Conservation (phyloP, 2,329 filamentous ascomycete species). For the Neonectria magnoliae region DNA sequence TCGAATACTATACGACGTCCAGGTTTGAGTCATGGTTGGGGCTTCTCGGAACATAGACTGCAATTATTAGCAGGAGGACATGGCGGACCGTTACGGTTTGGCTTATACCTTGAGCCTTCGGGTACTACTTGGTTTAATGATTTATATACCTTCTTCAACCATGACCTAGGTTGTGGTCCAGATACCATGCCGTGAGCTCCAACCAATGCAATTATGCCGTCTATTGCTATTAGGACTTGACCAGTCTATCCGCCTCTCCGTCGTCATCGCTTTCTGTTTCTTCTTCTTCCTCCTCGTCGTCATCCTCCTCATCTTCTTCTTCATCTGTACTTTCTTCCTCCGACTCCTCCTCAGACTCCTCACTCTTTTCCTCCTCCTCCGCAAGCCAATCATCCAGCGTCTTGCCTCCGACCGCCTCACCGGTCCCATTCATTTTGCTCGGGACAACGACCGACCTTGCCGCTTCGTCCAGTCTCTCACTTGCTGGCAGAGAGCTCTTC, state of each 20-base stretch:
- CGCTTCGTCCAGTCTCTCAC: constrained; percentile 71
- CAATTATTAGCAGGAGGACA: neutral
- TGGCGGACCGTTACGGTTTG: neutral
- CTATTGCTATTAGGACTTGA: constrained; percentile 48
- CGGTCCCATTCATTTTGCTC: constrained; percentile 60
- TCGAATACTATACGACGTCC: neutral
- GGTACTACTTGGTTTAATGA: neutral
- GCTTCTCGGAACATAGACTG: neutral
- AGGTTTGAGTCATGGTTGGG: neutral
- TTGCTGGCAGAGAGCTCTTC: constrained; percentile 62
- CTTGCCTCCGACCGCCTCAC: constrained; percentile 71
- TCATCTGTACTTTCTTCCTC: constrained; percentile 60
- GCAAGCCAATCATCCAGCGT: constrained; percentile 93
- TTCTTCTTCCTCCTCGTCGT: constrained; percentile 60
- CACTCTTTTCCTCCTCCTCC: constrained; percentile 71
- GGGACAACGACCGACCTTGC: constrained; percentile 48
- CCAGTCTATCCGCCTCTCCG: constrained; percentile 56
- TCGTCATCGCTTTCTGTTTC: constrained; percentile 61
- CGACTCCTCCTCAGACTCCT: constrained; percentile 63
- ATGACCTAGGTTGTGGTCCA: neutral
- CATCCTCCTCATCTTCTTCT: constrained; percentile 62
- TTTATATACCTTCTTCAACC: neutral
- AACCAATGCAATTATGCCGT: constrained; percentile 26
- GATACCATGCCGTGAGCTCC: neutral
- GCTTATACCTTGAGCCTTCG: neutral